These are phyloP conservation scores for Leccinum pachyderme DNA, from an alignment of 1,284 basidiomycete genomes.

Conservation along the genomic window DNA sequence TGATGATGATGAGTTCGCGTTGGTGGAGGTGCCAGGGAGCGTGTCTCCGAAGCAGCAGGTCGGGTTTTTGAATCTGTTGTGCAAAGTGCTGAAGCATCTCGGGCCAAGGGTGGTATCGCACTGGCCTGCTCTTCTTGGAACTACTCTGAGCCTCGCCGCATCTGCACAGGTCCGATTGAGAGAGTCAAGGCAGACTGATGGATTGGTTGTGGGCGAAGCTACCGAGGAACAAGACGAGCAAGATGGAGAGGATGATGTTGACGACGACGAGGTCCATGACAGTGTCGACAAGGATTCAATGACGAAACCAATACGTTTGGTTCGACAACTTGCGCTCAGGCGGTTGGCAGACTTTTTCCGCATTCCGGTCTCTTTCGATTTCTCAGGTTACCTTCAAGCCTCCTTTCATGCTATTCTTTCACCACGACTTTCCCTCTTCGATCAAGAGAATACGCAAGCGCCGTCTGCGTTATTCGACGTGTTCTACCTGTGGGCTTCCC, in stretches of 20 bases:
- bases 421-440: constrained; percentile 75
- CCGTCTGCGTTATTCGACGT: constrained; percentile 90
- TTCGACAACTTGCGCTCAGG: constrained; percentile 84
- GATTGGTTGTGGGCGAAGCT: constrained; percentile 20
- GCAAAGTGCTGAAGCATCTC: constrained; percentile 78
- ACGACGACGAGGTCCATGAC: constrained; percentile 25
- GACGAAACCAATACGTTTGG: constrained; percentile 51
- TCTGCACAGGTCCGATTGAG: constrained; percentile 54
- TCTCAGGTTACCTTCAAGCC: constrained; percentile 64
- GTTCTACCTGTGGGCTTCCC: constrained; percentile 76
- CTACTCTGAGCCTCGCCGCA: constrained; percentile 62
- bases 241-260: constrained; percentile 31
- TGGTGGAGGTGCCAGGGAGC: constrained; percentile 33
- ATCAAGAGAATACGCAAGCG: constrained; percentile 88
- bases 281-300: constrained; percentile 38
- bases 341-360: constrained; percentile 89
- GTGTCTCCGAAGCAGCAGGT: constrained; percentile 71
- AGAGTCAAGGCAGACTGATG: constrained; percentile 17
- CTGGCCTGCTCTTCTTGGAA: constrained; percentile 75
- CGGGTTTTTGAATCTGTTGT: constrained; percentile 84
- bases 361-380: constrained; percentile 71
- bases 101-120: constrained; percentile 66
- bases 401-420: constrained; percentile 78
- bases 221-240: constrained; percentile 37
- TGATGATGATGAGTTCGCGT: constrained; percentile 21